Conservation (phyloP, 2,329 filamentous ascomycete species). For the Aureobasidium zeae region DNA sequence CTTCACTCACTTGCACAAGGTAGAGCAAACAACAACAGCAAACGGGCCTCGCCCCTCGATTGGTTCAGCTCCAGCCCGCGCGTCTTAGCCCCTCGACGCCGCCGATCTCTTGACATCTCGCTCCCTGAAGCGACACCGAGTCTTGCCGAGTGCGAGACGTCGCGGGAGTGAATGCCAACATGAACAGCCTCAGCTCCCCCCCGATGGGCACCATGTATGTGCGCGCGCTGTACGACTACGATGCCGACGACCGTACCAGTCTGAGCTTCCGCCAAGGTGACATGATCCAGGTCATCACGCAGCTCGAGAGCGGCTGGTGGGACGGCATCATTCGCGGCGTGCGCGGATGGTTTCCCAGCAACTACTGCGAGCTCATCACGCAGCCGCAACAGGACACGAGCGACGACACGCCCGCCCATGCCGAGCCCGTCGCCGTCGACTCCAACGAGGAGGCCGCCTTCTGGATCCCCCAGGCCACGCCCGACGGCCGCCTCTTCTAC, state of each 20-base stretch:
- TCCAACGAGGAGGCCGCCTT: slow-evolving; percentile 75
- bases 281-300: slow-evolving; percentile 96
- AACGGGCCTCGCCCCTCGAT: too few species aligned
- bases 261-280: slow-evolving; percentile 95
- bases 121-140: not conserved
- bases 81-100: too few species aligned
- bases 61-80: too few species aligned
- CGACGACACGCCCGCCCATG: slow-evolving; percentile 47
- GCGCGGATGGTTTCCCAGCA: slow-evolving; percentile 97
- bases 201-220: slow-evolving; percentile 65
- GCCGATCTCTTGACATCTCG: too few species aligned
- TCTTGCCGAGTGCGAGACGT: not conserved
- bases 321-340: slow-evolving; percentile 96
- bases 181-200: slow-evolving; percentile 45
- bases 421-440: slow-evolving; percentile 30
- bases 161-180: slow-evolving; percentile 23
- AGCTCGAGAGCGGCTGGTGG: slow-evolving; percentile 98
- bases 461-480: slow-evolving; percentile 96
- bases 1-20: too few species aligned
- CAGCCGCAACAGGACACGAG: slow-evolving; percentile 56
- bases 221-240: slow-evolving; percentile 93
- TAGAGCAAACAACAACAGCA: too few species aligned
- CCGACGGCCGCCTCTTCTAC: slow-evolving; percentile 88
- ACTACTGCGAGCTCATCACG: slow-evolving; percentile 85
- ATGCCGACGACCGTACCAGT: slow-evolving; percentile 92